Evolutionary conservation across 805 yeast genomes (phyloP).

Genomic region (Ogataea paraovalis): DNA sequence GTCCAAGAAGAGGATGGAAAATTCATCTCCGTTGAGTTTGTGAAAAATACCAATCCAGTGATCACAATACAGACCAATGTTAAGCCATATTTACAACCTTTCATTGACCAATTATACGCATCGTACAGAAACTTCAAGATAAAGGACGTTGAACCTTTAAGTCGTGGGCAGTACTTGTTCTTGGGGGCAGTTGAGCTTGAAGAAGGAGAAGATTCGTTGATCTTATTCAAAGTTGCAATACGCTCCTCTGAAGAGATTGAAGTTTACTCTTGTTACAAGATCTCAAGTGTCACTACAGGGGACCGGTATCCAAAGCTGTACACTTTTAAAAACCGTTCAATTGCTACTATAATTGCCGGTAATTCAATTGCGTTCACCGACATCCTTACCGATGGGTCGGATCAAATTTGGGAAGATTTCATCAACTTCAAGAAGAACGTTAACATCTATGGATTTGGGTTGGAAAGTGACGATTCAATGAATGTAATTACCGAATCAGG

Average conservation of each 20-base stretch:
- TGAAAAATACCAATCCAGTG: conserved; percentile 28
- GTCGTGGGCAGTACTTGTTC: conserved; percentile 40
- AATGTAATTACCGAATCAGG: conserved; percentile 54
- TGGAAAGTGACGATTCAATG: conserved; percentile 11
- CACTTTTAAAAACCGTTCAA: conserved; percentile 22
- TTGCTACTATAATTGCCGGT: conserved; percentile 54
- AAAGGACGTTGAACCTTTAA: conserved; percentile 57
- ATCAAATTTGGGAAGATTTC: conserved; percentile 77
- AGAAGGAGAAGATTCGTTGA: conserved; percentile 33
- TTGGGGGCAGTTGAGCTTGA: conserved; percentile 42
- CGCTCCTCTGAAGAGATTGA: neutral
- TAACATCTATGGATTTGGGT: conserved; percentile 55
- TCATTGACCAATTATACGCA: conserved; percentile 40
- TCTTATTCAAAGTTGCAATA: conserved; percentile 52
- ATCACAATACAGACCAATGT: conserved; percentile 28
- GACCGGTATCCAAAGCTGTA: conserved; percentile 10
- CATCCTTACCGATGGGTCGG: conserved; percentile 28
- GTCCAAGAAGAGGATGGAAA: conserved; percentile 45
- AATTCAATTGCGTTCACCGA: conserved; percentile 67
- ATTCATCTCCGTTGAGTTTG: conserved; percentile 33
- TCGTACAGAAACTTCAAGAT: conserved; percentile 48
- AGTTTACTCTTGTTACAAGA: conserved; percentile 1
- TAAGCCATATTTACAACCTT: conserved; percentile 11
- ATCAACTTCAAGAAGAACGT: conserved; percentile 53
- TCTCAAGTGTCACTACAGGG: conserved; percentile 1